Percentiles rank a stretch among this genome's conserved stretches.
Conservation (phyloP, 106 monocot genomes). For the Hemerocallis citrina region DNA sequence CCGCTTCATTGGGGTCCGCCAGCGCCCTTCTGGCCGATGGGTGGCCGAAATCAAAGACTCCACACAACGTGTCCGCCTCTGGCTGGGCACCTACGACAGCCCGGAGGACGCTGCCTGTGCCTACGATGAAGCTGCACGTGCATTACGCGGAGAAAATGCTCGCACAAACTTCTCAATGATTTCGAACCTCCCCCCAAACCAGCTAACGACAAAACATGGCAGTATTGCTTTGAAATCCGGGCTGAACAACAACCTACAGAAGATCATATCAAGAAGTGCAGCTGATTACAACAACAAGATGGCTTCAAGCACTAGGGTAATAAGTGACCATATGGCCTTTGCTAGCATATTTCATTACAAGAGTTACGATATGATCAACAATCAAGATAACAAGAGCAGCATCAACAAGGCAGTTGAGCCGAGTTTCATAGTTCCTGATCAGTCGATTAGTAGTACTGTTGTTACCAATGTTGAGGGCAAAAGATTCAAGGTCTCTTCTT, state of each 20-base stretch:
- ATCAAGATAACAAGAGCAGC: not conserved
- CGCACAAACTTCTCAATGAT: slow-evolving; percentile 28
- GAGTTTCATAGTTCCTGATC: slow-evolving; percentile 30
- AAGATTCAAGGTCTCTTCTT: slow-evolving; percentile 37
- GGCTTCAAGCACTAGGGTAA: slow-evolving; percentile 5
- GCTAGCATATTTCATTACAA: slow-evolving; percentile 21
- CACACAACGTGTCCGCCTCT: slow-evolving; percentile 33
- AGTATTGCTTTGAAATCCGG: slow-evolving; percentile 7
- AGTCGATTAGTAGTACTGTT: not conserved
- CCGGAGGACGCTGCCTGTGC: slow-evolving; percentile 42
- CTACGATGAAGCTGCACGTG: slow-evolving; percentile 43
- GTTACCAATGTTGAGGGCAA: not conserved
- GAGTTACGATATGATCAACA: not conserved
- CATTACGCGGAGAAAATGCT: slow-evolving; percentile 29
- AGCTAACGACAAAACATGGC: too few relatives aligned
- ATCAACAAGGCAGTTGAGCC: slow-evolving; percentile 13
- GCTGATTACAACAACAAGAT: not conserved
- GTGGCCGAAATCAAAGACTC: slow-evolving; percentile 65
- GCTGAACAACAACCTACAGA: slow-evolving; percentile 18
- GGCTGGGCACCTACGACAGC: slow-evolving; percentile 51
- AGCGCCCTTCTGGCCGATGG: slow-evolving; percentile 46
- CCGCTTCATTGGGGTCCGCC: slow-evolving; percentile 38
- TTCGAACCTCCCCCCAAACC: not conserved
- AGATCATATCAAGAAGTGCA: not conserved
- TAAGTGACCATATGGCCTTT: slow-evolving; percentile 23